Conservation (phyloP, 208 protist genomes). For the Leishmania guyanensis region DNA sequence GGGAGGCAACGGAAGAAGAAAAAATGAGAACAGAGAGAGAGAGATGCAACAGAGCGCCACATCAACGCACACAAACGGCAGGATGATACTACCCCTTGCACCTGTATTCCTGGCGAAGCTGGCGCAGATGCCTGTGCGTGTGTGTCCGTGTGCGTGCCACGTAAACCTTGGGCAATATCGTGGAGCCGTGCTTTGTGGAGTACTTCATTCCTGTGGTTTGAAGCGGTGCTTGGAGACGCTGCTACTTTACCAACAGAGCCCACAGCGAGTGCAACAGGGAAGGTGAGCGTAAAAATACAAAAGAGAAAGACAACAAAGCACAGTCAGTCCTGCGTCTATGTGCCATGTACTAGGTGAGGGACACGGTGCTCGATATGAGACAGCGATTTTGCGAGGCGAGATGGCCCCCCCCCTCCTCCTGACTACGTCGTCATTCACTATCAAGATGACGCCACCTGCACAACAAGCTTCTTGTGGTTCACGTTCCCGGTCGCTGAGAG, state of each 20-base stretch:
- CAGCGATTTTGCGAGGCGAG: not conserved
- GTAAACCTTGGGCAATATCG: not conserved
- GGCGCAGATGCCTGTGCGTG: not conserved
- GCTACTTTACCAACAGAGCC: not conserved
- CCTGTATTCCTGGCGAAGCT: not conserved
- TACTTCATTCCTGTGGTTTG: not conserved
- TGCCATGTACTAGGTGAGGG: not conserved
- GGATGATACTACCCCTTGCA: not conserved
- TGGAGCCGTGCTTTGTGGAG: not conserved
- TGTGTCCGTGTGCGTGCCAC: not conserved
- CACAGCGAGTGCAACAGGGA: conserved; percentile 4
- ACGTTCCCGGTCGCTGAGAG: conserved; percentile 23
- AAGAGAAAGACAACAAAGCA: conserved; percentile 5
- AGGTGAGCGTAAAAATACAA: not conserved
- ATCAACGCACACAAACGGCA: not conserved
- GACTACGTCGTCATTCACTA: not conserved
- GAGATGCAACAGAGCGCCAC: not conserved
- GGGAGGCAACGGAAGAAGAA: not conserved
- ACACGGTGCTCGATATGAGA: not conserved
- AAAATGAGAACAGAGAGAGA: conserved; percentile 9
- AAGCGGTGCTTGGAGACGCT: not conserved
- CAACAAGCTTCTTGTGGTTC: conserved; percentile 23
- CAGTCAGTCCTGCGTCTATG: not conserved
- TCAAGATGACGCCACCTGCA: conserved; percentile 20
- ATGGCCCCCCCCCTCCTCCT: not conserved